A percentile compares a stretch with the other conserved stretches of the same genome.
Evolutionary conservation across 2,329 filamentous ascomycete genomes (phyloP).

Genomic region (Gliomastix tumulicola): DNA sequence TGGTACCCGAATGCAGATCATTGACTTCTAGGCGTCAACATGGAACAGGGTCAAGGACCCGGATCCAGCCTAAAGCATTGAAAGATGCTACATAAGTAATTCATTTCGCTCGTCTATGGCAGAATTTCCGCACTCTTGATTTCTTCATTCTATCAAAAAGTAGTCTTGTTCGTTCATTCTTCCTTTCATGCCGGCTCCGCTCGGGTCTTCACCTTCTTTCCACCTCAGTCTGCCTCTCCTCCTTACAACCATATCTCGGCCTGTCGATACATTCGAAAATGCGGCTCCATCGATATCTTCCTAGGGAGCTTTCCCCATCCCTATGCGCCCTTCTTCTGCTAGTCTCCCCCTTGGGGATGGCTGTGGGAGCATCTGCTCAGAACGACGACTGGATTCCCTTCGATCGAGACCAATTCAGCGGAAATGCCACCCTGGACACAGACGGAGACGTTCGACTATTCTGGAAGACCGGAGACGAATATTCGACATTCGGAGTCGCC

Average conservation of each 20-base stretch:
- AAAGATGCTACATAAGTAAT: too few species aligned
- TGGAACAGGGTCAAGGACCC: too few species aligned
- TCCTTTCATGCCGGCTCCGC: too few species aligned
- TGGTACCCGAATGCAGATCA: too few species aligned
- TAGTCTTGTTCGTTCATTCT: background rate
- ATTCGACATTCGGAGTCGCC: conserved; percentile 4
- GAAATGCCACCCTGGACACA: conserved; percentile 3
- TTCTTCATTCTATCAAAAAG: background rate
- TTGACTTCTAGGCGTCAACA: too few species aligned
- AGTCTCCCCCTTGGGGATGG: conserved; percentile 1
- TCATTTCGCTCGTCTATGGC: too few species aligned
- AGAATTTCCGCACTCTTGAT: background rate
- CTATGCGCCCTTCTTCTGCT: background rate
- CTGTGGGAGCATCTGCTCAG: background rate
- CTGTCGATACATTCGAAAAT: background rate
- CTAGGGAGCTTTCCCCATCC: conserved; percentile 1
- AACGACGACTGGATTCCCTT: conserved; percentile 3
- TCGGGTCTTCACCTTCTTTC: background rate
- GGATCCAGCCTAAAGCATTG: too few species aligned
- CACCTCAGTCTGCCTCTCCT: too few species aligned
- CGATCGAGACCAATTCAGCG: conserved; percentile 1
- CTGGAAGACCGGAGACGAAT: conserved; percentile 4
- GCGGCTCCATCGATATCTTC: background rate
- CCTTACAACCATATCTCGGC: background rate
- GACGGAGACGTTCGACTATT: conserved; percentile 3